phyloP scores from a whole-genome alignment of 2,329 filamentous ascomycete species.

The Truncatella angustata region DNA sequence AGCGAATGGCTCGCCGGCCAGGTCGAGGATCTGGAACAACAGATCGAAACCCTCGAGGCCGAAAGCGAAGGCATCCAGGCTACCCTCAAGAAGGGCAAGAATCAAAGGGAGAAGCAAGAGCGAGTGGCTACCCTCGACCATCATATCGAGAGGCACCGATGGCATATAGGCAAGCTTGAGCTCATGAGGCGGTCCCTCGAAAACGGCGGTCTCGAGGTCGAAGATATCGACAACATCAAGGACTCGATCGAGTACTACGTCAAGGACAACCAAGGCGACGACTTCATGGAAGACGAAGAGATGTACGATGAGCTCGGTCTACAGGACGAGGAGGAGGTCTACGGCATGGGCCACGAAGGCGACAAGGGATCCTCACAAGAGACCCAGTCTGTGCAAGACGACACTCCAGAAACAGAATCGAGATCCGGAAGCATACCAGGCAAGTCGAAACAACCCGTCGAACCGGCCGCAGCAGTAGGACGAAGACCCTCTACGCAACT shows the following conservation, averaged over 20 bases:
- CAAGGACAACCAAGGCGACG: constrained; percentile 80
- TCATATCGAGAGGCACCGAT: constrained; percentile 89
- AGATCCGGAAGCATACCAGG: constrained; percentile 42
- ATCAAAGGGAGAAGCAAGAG: constrained; percentile 77
- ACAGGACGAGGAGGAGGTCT: constrained; percentile 86
- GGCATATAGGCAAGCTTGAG: constrained; percentile 92
- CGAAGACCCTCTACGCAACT: constrained; percentile 83
- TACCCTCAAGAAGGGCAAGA: constrained; percentile 93
- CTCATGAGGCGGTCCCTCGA: constrained; percentile 85
- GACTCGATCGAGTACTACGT: constrained; percentile 96
- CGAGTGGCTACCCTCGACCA: constrained; percentile 83
- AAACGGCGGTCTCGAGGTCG: constrained; percentile 85
- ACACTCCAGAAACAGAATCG: constrained; percentile 61
- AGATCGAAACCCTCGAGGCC: constrained; percentile 90
- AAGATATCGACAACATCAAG: constrained; percentile 83
- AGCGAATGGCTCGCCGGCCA: constrained; percentile 81
- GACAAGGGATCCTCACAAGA: constrained; percentile 95
- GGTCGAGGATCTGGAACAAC: constrained; percentile 90
- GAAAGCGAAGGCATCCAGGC: constrained; percentile 84
- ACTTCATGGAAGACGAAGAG: constrained; percentile 90
- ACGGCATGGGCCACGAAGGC: constrained; percentile 75
- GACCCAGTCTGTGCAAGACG: constrained; percentile 86
- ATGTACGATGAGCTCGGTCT: constrained; percentile 95
- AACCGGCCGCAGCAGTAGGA: constrained; percentile 52
- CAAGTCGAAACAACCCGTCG: constrained; percentile 52